Evolutionary conservation across 345 rosid genomes (phyloP).

Genomic region (Eutrema yunnanense): DNA sequence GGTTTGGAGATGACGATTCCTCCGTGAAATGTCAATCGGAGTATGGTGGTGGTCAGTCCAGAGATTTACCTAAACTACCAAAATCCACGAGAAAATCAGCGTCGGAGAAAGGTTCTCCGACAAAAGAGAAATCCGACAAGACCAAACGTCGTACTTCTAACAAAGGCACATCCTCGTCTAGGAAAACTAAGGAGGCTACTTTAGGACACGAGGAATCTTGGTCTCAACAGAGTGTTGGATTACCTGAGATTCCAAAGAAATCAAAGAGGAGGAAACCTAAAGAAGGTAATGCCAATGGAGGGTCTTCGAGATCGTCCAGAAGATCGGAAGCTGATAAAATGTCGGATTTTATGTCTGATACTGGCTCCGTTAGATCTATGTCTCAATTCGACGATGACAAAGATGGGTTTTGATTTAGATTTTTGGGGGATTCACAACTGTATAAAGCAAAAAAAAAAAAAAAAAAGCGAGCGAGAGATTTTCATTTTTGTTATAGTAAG

Average conservation of each 20-base stretch:
- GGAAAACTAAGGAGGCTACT: neutral
- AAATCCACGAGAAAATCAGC: conserved; percentile 13
- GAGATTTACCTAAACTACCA: conserved; percentile 22
- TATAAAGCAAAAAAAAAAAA: neutral
- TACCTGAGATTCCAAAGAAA: conserved; percentile 6
- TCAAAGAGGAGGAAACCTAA: conserved; percentile 15
- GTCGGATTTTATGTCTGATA: conserved; percentile 15
- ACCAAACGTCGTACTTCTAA: conserved; percentile 13
- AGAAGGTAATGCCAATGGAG: conserved; percentile 3
- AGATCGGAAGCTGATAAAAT: conserved; percentile 8
- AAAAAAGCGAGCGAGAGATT: neutral
- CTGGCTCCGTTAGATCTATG: conserved; percentile 12
- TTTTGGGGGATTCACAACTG: neutral
- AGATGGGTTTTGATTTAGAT: neutral
- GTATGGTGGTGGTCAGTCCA: conserved; percentile 4
- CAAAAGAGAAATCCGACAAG: conserved; percentile 13
- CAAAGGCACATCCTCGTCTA: conserved; percentile 2
- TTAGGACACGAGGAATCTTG: neutral
- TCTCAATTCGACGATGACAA: neutral
- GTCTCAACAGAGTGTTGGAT: conserved; percentile 1
- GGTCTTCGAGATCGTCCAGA: conserved; percentile 12
- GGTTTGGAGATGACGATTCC: neutral
- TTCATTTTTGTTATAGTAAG: neutral
- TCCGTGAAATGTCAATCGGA: conserved; percentile 7
- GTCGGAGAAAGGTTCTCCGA: conserved; percentile 18